These are phyloP conservation scores for Coniferiporia weirii DNA, from an alignment of 1,284 basidiomycete genomes.

Conservation along the genomic window DNA sequence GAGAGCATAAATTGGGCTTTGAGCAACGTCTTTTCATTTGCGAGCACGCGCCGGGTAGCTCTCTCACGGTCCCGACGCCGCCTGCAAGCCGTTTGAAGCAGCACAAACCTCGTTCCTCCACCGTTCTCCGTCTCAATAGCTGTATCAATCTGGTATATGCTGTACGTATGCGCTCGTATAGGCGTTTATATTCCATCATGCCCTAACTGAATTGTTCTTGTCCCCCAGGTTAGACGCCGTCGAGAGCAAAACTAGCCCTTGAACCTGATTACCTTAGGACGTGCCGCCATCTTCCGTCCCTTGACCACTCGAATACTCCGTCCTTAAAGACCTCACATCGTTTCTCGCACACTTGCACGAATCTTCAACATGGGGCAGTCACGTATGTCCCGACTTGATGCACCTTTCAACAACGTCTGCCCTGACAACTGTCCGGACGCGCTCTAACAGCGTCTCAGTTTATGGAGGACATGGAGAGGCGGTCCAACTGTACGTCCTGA, in stretches of 20 bases:
- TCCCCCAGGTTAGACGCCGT: not conserved
- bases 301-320: too few relatives aligned
- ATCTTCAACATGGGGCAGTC: conserved; percentile 61
- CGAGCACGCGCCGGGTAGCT: too few relatives aligned
- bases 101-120: too few relatives aligned
- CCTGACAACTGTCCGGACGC: not conserved
- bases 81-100: too few relatives aligned
- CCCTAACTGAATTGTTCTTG: not conserved
- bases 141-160: too few relatives aligned
- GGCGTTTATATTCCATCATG: not conserved
- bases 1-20: not conserved
- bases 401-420: not conserved
- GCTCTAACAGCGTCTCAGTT: conserved; percentile 69
- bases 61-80: too few relatives aligned
- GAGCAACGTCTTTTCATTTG: too few relatives aligned
- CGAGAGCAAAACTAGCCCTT: not conserved
- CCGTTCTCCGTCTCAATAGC: too few relatives aligned
- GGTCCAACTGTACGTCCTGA: conserved; percentile 77
- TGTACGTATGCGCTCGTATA: not conserved
- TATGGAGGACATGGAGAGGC: conserved; percentile 91
- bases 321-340: too few relatives aligned
- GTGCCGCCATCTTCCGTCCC: not conserved
- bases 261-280: not conserved
- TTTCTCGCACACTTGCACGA: not conserved
- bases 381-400: conserved; percentile 43